These are phyloP conservation scores for Erythrobasidium hasegawianum DNA, from an alignment of 1,284 basidiomycete species.

Conservation along the genomic window DNA sequence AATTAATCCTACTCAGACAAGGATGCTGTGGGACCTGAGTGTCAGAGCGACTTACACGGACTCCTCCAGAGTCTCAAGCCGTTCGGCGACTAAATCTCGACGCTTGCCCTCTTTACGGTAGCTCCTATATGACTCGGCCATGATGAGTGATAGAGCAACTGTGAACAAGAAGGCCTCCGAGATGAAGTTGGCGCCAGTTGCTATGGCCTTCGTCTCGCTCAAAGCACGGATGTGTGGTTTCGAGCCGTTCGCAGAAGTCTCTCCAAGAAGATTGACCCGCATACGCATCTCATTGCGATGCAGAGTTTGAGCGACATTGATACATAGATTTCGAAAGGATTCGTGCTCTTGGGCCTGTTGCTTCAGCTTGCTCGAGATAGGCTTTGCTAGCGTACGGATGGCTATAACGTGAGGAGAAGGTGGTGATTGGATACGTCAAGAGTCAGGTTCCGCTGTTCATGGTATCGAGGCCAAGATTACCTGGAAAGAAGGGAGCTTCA, in stretches of 20 bases:
- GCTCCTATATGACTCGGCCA: conserved; percentile 42
- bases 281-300: conserved; percentile 31
- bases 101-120: conserved; percentile 69
- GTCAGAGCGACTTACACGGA: conserved; percentile 8
- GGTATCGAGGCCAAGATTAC: too few relatives aligned
- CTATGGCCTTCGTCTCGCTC: conserved; percentile 35
- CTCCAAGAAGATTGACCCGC: conserved; percentile 32
- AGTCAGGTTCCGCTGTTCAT: too few relatives aligned
- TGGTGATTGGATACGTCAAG: too few relatives aligned
- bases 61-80: conserved; percentile 55
- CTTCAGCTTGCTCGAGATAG: conserved; percentile 40
- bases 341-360: conserved; percentile 39
- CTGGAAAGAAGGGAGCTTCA: not conserved
- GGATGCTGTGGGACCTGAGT: not conserved
- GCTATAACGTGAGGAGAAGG: not conserved
- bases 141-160: conserved; percentile 29
- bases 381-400: conserved; percentile 39
- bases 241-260: conserved; percentile 10
- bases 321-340: conserved; percentile 35
- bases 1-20: too few relatives aligned
- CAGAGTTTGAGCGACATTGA: conserved; percentile 35
- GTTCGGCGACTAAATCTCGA: conserved; percentile 69
- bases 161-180: conserved; percentile 35
- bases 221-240: conserved; percentile 33
- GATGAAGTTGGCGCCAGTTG: conserved; percentile 31